Base-by-base conservation (phyloP, 129 eudicot species). In the Smallanthus sonchifolius region DNA sequence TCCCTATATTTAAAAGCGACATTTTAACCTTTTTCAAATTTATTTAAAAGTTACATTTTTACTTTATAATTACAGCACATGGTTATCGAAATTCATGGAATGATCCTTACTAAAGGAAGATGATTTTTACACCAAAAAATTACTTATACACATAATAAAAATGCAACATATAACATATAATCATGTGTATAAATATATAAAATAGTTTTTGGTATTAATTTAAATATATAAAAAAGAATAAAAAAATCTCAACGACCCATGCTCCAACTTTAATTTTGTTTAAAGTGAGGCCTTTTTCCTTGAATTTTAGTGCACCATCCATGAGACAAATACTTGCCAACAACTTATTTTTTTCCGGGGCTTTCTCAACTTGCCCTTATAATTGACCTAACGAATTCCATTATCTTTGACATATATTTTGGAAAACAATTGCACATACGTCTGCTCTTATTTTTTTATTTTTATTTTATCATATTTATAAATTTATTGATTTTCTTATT, bases 221-320 rank as follows among this genome's bases (percentile, higher is more conserved):
- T 4, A 34, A 69, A 6, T 3, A 13, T 6, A 59, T 6, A 59
- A 15, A 59, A n/a, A n/a, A n/a, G n/a, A n/a, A n/a, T n/a, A n/a
- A n/a, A n/a, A n/a, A 63, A 64, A 63, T 4, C 55, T 35, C 55
- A 32, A 35, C 45, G 40, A 56, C 62, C 67, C 65, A 10, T 68
- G 43, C 30, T 69, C 39, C 43, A 35, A 37, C 65, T 77, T 69
- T 77, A 60, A 17, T 77, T 63, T 45, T 35, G 7, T 45, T 24
- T 34, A 77, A 77, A 45, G 65, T 47, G 57, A 10, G 61, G 3
- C 64, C 54, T 57, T 69, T 77, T 35, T 47, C 51, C 69, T 43
- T 34, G 69, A 77, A 35, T 32, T 68, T 67, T 77, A 77, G 75
- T 67, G 75, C 75, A 77, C 52, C 67, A 13, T 59, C 63, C 69